Conservation (phyloP, 192 early-diverging fungal genomes). For the Helicostylum pulchrum region DNA sequence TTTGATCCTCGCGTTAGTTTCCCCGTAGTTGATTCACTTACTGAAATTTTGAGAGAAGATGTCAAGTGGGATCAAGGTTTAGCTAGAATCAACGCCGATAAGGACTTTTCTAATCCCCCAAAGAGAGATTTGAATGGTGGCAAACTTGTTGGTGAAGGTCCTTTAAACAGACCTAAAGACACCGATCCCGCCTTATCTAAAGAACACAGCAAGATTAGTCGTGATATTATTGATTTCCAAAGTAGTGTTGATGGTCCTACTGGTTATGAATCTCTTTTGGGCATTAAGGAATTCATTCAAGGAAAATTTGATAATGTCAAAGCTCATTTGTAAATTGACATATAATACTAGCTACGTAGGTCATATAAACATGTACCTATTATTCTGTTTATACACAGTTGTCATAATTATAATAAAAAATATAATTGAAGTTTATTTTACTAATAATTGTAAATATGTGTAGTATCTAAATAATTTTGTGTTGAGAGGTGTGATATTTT, state of each 20-base stretch:
- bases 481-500: no score
- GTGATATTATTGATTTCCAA: conserved; percentile 1
- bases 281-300: conserved; percentile 28
- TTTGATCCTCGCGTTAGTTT: conserved; percentile 3
- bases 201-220: conserved; percentile 13
- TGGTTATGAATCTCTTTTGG: conserved; percentile 18
- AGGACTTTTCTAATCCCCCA: conserved; percentile 3
- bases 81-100: conserved; percentile 1
- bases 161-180: not conserved
- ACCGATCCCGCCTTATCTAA: not conserved
- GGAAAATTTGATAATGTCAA: conserved; percentile 11
- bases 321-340: no score
- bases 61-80: conserved; percentile 26
- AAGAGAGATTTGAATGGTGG: no score
- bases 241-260: conserved; percentile 20
- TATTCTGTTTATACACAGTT: no score
- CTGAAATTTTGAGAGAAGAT: conserved; percentile 19
- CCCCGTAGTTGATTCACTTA: conserved; percentile 21
- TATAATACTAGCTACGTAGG: no score
- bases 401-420: no score
- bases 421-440: no score
- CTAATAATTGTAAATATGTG: no score
- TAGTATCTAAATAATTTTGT: no score
- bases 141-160: not conserved
- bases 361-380: no score